Conservation (phyloP, 176 grass and related monocot species). For the Coix lacrymajobi region DNA sequence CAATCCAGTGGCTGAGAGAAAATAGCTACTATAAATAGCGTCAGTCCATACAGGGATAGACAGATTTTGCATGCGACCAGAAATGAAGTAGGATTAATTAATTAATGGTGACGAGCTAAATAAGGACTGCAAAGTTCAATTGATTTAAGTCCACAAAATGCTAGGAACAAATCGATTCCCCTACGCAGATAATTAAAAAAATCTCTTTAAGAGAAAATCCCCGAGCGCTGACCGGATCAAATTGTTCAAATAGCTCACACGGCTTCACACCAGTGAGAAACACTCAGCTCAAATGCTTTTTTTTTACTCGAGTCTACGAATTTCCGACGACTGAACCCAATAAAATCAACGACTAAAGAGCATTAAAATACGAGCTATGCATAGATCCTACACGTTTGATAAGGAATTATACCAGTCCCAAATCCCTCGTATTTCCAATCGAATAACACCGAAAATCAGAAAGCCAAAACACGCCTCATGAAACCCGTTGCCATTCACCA, state of each 20-base stretch:
- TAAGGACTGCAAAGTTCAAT: neutral
- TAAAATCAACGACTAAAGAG: neutral
- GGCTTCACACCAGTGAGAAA: neutral
- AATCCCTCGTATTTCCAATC: conserved; percentile 15
- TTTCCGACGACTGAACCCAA: neutral
- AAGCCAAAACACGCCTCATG: neutral
- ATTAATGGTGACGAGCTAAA: neutral
- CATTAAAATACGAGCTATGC: neutral
- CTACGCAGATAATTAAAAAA: neutral
- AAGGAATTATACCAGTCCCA: neutral
- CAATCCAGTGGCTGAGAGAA: neutral
- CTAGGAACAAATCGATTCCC: neutral
- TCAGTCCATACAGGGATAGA: neutral
- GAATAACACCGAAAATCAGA: neutral
- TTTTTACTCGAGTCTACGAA: neutral
- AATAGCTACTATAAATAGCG: neutral
- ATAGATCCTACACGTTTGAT: neutral
- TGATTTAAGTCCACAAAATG: neutral
- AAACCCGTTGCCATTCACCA: neutral
- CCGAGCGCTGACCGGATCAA: neutral
- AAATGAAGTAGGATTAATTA: neutral
- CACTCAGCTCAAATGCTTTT: neutral
- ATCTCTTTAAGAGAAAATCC: neutral
- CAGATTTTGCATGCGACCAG: conserved; percentile 1
- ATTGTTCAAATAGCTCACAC: conserved; percentile 2